Base-by-base conservation (phyloP, 2,329 filamentous ascomycete genomes). In the Fusarium chaquense region DNA sequence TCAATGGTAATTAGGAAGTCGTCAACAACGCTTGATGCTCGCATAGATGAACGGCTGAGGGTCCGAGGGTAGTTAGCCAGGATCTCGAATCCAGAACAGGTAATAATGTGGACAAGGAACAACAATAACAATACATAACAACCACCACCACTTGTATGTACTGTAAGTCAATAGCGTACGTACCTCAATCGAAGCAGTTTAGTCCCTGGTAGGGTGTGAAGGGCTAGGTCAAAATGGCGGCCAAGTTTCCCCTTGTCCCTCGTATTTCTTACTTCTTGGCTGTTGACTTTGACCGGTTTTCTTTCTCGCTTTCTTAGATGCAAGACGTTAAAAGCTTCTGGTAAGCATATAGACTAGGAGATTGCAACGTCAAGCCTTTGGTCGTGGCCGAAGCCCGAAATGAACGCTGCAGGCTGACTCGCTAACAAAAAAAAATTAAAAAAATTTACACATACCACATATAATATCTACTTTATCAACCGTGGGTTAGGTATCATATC, bases 261-360 rank as follows among this genome's bases (percentile, higher is more conserved):
- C 62, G 62, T 73, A 72, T 75, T 61, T 57, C 55, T 36, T 62
- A 50, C 50, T 50, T 35, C 44, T 55, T 55, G 41, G 57, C 49
- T 47, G 50, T 50, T 60, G 56, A 20, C 35, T 22, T 24, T 12
- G n/a, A 40, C 22, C 12, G 35, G 24, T 46, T 61, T 62, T 70
- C 56, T 64, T 64, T 65, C 65, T 62, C 60, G 18, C 47, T 54
- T 67, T 71, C 58, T 70, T 58, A 53, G 65, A 69, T 47, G 32
- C 30, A 44, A 44, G 43, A 28, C 24, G 51, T 47, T 43, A 30
- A 69, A 66, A 44, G 54, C 49, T 57, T n/a, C 28, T 33, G 9
- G 30, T 26, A 26, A 57, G 35, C 28, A 66, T 56, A 28, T 35
- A 11, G 16, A 32, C 33, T 35, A 11, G 16, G 40, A 24, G 35